Percentiles rank a stretch among this genome's conserved stretches.
Conservation (phyloP, 2,329 filamentous ascomycete genomes). For the Pseudogymnoascus sp. region DNA sequence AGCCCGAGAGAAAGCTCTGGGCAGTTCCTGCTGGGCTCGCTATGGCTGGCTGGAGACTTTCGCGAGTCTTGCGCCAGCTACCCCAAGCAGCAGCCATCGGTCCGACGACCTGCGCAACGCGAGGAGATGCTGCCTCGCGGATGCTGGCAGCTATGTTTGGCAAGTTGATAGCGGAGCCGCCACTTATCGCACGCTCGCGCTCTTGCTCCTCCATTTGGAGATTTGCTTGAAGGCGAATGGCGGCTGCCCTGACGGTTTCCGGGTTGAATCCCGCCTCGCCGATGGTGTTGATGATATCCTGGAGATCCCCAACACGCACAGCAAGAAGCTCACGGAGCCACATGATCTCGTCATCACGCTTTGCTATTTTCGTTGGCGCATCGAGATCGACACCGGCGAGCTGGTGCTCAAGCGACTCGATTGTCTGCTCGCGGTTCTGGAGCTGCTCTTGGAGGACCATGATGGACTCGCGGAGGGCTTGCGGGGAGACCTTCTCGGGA, state of each 20-base stretch:
- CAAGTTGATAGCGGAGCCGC: conserved; percentile 56
- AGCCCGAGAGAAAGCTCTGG: conserved; percentile 61
- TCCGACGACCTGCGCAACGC: conserved; percentile 73
- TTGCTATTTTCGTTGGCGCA: conserved; percentile 71
- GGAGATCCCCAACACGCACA: conserved; percentile 81
- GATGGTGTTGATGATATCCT: conserved; percentile 79
- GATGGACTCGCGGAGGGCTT: conserved; percentile 91
- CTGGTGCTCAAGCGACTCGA: conserved; percentile 75
- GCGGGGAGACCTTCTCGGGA: conserved; percentile 84
- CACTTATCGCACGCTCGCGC: conserved; percentile 73
- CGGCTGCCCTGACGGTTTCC: conserved; percentile 75
- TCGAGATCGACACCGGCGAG: conserved; percentile 64
- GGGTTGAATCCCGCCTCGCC: conserved; percentile 67
- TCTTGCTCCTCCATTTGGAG: conserved; percentile 98
- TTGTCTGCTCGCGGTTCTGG: conserved; percentile 82
- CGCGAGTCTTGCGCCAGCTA: conserved; percentile 68
- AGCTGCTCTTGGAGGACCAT: conserved; percentile 94
- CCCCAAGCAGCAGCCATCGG: conserved; percentile 85
- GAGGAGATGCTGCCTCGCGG: conserved; percentile 61
- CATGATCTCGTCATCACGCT: conserved; percentile 85
- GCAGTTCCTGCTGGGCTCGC: conserved; percentile 36
- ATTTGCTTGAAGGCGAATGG: conserved; percentile 87
- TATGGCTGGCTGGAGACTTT: conserved; percentile 28
- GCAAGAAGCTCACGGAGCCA: conserved; percentile 92
- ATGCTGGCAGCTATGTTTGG: conserved; percentile 72